Base-by-base conservation (phyloP, 805 yeast genomes). In the Lipomyces starkeyi region DNA sequence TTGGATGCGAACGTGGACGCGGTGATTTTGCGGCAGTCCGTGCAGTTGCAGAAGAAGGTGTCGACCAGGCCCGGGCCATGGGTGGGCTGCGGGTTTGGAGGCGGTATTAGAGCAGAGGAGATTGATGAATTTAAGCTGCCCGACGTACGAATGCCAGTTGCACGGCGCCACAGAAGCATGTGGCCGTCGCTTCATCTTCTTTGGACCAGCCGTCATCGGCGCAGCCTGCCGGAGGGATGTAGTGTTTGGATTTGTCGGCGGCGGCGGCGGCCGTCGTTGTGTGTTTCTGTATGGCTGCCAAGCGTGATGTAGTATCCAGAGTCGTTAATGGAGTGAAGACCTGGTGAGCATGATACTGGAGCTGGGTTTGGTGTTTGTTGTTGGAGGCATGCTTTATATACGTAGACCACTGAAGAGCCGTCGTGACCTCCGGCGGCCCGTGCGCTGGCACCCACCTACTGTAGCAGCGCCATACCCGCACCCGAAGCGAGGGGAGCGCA, bases 81-180 rank as follows among this genome's bases (percentile, higher is more conserved):
- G 3, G 53, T 47, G 6, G 53, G 53, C 53, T 47, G 25, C 20
- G n/a, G n/a, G n/a, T n/a, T n/a, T n/a, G n/a, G n/a, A 2, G 4
- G 11, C 6, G n/a, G n/a, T 47, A 14, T 47, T 47, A 47, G 53
- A 47, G 53, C n/a, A 47, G 53, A 9, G n/a, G 8, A 47, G 25
- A 47, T 47, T 17, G 11, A n/a, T 7, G 1, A 47, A 14, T 8
- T 7, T 8, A 6, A 8, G n/a, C 3, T 47, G n/a, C 53, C 11
- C 7, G 25, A 47, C 53, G 20, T 47, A 47, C 53, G n/a, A 47
- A 47, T 9, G n/a, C 7, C n/a, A 47, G 53, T 47, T 47, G 53
- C 25, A 47, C 25, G 53, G 53, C 25, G n/a, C 53, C 53, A 47
- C 53, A 47, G 53, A 47, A 47, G 11, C 53, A 47, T 47, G 53